Evolutionary conservation across 2,329 filamentous ascomycete genomes (phyloP).

Genomic region (Zarea fungicola): DNA sequence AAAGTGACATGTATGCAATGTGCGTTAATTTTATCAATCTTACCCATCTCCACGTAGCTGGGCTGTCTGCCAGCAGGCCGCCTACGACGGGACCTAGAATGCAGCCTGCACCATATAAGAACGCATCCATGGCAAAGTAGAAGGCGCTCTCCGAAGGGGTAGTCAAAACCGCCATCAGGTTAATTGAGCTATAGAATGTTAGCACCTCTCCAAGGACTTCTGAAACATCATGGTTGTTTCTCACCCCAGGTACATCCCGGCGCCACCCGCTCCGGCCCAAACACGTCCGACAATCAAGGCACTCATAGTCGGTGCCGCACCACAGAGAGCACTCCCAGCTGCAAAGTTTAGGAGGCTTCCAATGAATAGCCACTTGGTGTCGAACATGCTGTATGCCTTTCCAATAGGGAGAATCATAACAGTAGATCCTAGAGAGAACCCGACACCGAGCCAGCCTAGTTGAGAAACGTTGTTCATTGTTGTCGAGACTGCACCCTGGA

Average conservation of each 20-base stretch:
- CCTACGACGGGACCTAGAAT: constrained; percentile 40
- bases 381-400: constrained; percentile 27
- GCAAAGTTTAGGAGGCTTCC: constrained; percentile 22
- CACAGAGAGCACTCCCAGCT: constrained; percentile 32
- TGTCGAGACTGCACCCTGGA: constrained; percentile 17
- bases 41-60: constrained; percentile 36
- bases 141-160: constrained; percentile 15
- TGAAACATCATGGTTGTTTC: background rate
- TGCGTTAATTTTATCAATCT: background rate
- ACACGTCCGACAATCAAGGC: constrained; percentile 41
- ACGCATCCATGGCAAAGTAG: constrained; percentile 18
- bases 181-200: constrained; percentile 4
- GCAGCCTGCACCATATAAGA: constrained; percentile 35
- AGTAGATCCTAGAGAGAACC: constrained; percentile 17
- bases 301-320: constrained; percentile 38
- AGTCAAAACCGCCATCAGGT: constrained; percentile 10
- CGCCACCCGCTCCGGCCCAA: constrained; percentile 26
- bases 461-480: constrained; percentile 18
- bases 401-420: constrained; percentile 18
- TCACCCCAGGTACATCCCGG: constrained; percentile 19
- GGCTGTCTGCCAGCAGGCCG: constrained; percentile 36
- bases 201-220: constrained; percentile 2
- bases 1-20: background rate
- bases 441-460: constrained; percentile 16
- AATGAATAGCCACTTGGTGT: constrained; percentile 37